A percentile compares a stretch with the other conserved stretches of the same genome.
phyloP scores from a whole-genome alignment of 1,139 yeast genomes.

The Debaryomyces robertsiae region DNA sequence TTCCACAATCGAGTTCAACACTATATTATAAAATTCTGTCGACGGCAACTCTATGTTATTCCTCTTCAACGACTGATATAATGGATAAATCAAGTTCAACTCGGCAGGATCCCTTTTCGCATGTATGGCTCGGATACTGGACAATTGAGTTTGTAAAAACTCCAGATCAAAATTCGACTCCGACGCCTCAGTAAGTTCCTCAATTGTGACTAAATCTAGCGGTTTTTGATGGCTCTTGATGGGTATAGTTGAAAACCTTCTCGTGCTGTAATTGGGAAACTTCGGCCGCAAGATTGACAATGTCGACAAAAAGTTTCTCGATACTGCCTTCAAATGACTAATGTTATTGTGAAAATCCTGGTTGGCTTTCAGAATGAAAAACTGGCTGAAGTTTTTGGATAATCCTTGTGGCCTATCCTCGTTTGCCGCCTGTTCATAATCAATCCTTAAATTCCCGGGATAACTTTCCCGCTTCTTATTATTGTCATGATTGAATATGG shows the following conservation, averaged over 20 bases:
- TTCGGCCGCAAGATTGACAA: slow-evolving; percentile 14
- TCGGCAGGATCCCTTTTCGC: slow-evolving; percentile 23
- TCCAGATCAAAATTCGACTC: slow-evolving; percentile 22
- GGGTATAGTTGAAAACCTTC: slow-evolving; percentile 11
- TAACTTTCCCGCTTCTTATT: slow-evolving; percentile 19
- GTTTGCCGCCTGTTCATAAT: slow-evolving; percentile 5
- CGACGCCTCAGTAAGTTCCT: slow-evolving; percentile 8
- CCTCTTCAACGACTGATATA: slow-evolving; percentile 46
- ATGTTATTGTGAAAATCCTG: slow-evolving; percentile 31
- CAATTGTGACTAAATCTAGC: slow-evolving; percentile 1
- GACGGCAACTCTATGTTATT: slow-evolving; percentile 37
- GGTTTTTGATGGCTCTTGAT: slow-evolving; percentile 1
- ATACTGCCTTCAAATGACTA: slow-evolving; percentile 23
- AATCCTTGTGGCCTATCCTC: background rate
- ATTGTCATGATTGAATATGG: slow-evolving; percentile 44
- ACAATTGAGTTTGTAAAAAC: slow-evolving; percentile 27
- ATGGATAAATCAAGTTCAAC: slow-evolving; percentile 40
- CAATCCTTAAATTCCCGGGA: background rate
- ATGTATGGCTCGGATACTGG: slow-evolving; percentile 22
- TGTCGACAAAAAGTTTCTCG: slow-evolving; percentile 25
- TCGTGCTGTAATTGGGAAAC: slow-evolving; percentile 5
- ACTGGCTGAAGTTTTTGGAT: slow-evolving; percentile 20
- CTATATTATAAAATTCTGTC: slow-evolving; percentile 38
- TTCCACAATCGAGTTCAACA: slow-evolving; percentile 35
- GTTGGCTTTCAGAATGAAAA: slow-evolving; percentile 34